Base-by-base conservation (phyloP, 306 rosid genomes). In the Lupinus albus region DNA sequence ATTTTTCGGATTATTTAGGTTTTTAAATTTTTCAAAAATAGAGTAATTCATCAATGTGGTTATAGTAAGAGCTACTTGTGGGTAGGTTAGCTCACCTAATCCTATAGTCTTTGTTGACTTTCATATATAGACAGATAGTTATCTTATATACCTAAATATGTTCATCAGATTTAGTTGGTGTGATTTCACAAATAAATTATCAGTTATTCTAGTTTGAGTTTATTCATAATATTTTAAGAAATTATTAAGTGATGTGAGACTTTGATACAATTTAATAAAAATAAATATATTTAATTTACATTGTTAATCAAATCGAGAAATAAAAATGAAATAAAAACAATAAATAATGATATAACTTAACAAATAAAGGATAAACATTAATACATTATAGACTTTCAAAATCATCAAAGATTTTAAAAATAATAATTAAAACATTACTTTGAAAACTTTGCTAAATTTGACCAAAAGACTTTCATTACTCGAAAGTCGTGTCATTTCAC, bases 51-150 rank as follows among this genome's bases (percentile, higher is more conserved):
- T 45, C 62, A 57, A 25, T 25, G 30, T 25, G 70, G 55, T 35
- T 55, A 41, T 13, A 30, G 39, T 33, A 49, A 64, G 63, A 46
- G 55, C 15, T 46, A 41, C 17, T 61, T 46, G 56, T 11, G 39
- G 68, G 33, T 51, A 59, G 48, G 78, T 71, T 62, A 71, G 67
- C 50, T 58, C 80, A 80, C 85, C 83, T 71, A 83, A 77, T 74
- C 50, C 67, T 1, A 33, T 56, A 38, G 30, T 55, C 74, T 77
- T 71, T 74, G 49, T 74, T 80, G 79, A 77, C 80, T 71, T 71
- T 67, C 56, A 42, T 39, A n/a, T 56, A n/a, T 56, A 38, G 2
- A n/a, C 6, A 46, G 3, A 17, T 6, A 9, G 14, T 8, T 17
- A 13, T 5, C 17, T 67, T 21, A n/a, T 67, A 2, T 28, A 10